Evolutionary conservation across 768 basidiomycete genomes (phyloP), one percentile per base, ranked within the genome.

Genomic region (Mycena leptocephala): DNA sequence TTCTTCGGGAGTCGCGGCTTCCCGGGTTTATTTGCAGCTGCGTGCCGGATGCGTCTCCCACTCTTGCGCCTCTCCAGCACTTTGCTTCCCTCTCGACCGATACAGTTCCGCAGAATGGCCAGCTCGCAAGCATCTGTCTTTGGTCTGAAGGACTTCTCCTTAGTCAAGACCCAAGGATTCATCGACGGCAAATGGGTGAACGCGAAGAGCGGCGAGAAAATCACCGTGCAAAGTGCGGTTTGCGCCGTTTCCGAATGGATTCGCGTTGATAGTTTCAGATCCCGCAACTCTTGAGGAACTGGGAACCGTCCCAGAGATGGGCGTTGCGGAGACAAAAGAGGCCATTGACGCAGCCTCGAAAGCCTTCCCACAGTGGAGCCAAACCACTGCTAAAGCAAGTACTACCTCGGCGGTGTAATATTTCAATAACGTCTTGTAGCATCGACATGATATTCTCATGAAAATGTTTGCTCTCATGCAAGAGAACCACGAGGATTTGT

Each of bases 221-320:
- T 98, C 77, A 82, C 86, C 33, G 96, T 99, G 46, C 92, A 88
- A 58, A 96, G 97, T 97, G 82, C 74, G 94, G 87, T 55, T 20
- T 35, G 73, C 55, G 28, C 69, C 51, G 33, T 43, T 37, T 28
- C 37, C 53, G 33, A 63, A 51, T 63, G n/a, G 14, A 39, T 72
- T 69, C 24, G 55, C 8, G 46, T 41, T 53, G 39, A 28, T 66
- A 20, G n/a, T 24, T 53, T 16, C 72, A 98, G 97, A 99, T 87
- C 98, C 98, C 35, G 96, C 97, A 8, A 98, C 94, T 5, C 90
- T 90, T 51, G 92, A 97, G 78, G 91, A 92, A 73, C 91, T 99
- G 56, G 98, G 97, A 18, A 93, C 91, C 0, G 89, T 97, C 32
- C 96, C 97, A 5, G 98, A 99, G 82, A 95, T 98, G 94, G 95